phyloP scores from a whole-genome alignment of 192 early-diverging fungal genomes.

The Coemansia sp. region DNA sequence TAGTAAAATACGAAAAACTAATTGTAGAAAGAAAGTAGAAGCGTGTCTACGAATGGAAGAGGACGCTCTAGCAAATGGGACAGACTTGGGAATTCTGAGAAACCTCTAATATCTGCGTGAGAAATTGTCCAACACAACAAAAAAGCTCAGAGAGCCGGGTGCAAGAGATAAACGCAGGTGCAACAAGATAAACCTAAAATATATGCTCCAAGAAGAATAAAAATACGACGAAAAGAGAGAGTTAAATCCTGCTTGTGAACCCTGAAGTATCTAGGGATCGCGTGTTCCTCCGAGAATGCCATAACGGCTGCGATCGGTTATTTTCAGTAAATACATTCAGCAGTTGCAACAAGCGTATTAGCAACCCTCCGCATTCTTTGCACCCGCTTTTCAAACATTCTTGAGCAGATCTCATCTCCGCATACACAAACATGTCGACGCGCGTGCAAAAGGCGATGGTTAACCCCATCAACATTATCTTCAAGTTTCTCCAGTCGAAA shows the following conservation, averaged over 20 bases:
- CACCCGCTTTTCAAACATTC: neutral
- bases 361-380: neutral
- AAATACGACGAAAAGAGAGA: neutral
- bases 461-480: constrained; percentile 82
- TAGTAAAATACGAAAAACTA: neutral
- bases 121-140: neutral
- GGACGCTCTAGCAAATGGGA: neutral
- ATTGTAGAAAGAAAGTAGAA: neutral
- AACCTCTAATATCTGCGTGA: constrained; percentile 1
- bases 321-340: constrained; percentile 1
- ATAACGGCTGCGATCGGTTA: constrained; percentile 6
- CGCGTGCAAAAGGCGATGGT: constrained; percentile 57
- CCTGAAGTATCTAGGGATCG: neutral
- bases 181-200: neutral
- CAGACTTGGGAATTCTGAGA: neutral
- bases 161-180: neutral
- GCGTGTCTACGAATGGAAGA: neutral
- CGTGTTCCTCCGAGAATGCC: constrained; percentile 3
- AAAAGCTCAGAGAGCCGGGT: neutral
- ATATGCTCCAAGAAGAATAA: neutral
- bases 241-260: neutral
- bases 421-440: constrained; percentile 44
- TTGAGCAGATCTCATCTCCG: neutral
- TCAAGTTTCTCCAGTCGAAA: constrained; percentile 94
- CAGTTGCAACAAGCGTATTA: neutral